Percentiles rank a stretch among this genome's conserved stretches.
These are phyloP conservation scores for Begonia masoniana DNA, from an alignment of 306 rosid genomes.

Conservation along the genomic window DNA sequence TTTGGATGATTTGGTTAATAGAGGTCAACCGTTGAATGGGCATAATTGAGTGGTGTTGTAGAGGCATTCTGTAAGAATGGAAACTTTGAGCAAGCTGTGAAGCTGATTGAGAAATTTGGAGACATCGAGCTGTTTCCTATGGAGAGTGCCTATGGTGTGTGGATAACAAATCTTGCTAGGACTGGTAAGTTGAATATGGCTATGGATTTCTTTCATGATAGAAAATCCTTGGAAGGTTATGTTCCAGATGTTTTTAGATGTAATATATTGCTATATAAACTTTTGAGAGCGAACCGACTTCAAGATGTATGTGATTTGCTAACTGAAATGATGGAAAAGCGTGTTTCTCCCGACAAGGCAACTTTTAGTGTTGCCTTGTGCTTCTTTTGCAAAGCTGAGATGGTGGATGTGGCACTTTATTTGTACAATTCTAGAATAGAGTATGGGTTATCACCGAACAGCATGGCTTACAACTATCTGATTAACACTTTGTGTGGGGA, in stretches of 20 bases:
- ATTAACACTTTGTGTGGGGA: slow-evolving; percentile 49
- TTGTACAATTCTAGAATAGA: slow-evolving; percentile 42
- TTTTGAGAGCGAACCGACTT: slow-evolving; percentile 51
- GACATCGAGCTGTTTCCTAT: slow-evolving; percentile 14
- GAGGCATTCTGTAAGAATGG: slow-evolving; percentile 34
- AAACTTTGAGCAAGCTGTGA: slow-evolving; percentile 32
- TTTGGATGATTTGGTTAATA: slow-evolving; percentile 17
- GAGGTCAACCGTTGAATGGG: slow-evolving; percentile 27
- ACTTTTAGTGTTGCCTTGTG: slow-evolving; percentile 68
- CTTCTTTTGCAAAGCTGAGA: slow-evolving; percentile 77
- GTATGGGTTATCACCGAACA: slow-evolving; percentile 37
- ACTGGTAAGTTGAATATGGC: slow-evolving; percentile 50
- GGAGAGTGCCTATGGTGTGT: slow-evolving; percentile 42
- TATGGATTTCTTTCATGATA: slow-evolving; percentile 31
- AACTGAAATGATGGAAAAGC: slow-evolving; percentile 57
- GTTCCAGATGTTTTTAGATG: slow-evolving; percentile 31
- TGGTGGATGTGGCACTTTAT: slow-evolving; percentile 45
- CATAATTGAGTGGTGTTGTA: slow-evolving; percentile 25
- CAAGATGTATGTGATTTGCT: slow-evolving; percentile 47
- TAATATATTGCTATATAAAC: slow-evolving; percentile 46
- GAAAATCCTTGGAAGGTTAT: slow-evolving; percentile 40
- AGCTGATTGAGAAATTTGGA: slow-evolving; percentile 36
- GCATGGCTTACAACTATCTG: slow-evolving; percentile 60
- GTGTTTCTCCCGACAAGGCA: slow-evolving; percentile 35
- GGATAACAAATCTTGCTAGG: slow-evolving; percentile 41